phyloP scores from a whole-genome alignment of 345 rosid species.

The Litchi chinensis region DNA sequence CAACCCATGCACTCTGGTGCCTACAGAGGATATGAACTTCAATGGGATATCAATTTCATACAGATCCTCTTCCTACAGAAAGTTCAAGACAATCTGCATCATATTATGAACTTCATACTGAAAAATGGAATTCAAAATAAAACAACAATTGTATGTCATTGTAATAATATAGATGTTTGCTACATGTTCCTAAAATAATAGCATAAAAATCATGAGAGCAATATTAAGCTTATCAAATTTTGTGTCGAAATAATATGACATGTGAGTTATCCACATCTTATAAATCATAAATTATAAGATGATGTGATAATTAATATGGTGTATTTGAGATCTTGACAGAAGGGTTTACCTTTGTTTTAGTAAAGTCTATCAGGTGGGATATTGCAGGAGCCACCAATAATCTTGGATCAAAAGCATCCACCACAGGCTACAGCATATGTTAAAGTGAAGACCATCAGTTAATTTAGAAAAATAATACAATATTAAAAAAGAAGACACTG shows the following conservation, averaged over 20 bases:
- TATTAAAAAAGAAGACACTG: constrained; percentile 13
- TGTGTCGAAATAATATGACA: not conserved
- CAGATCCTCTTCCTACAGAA: constrained; percentile 74
- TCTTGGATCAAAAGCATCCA: constrained; percentile 99
- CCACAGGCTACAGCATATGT: constrained; percentile 73
- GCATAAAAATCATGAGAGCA: not conserved
- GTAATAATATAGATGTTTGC: not conserved
- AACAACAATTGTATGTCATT: not conserved
- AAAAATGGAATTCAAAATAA: not conserved
- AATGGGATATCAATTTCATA: constrained; percentile 91
- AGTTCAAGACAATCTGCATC: not conserved
- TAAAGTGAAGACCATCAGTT: constrained; percentile 24
- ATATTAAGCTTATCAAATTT: too few species aligned
- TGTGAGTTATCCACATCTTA: too few species aligned
- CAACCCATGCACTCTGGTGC: constrained; percentile 91
- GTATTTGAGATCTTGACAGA: not conserved
- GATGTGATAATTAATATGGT: too few species aligned
- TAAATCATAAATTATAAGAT: too few species aligned
- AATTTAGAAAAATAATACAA: constrained; percentile 9
- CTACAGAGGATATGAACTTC: constrained; percentile 77
- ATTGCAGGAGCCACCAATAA: constrained; percentile 80
- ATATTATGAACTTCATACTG: not conserved
- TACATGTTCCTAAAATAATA: not conserved
- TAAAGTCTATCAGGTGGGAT: constrained; percentile 70
- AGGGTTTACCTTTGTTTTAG: constrained; percentile 66